Conservation (phyloP, 345 rosid genomes). For the Bruguiera sexangula region DNA sequence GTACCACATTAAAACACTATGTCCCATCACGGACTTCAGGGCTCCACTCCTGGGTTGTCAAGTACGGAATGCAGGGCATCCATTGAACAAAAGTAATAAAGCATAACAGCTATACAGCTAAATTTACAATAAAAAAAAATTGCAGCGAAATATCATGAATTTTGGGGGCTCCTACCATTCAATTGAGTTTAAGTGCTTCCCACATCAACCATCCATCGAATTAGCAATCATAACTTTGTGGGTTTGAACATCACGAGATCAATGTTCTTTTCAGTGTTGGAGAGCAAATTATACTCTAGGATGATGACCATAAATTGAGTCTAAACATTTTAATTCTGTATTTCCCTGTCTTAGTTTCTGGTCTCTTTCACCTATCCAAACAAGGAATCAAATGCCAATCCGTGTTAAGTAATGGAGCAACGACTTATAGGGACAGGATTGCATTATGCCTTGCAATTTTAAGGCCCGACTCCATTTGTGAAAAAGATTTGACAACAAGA, state of each 20-base stretch:
- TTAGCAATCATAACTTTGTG: conserved; percentile 5
- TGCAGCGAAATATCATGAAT: conserved; percentile 1
- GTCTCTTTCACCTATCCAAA: too few species aligned
- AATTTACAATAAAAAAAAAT: not conserved
- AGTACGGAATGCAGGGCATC: not conserved
- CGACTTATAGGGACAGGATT: not conserved
- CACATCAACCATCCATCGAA: conserved; percentile 9
- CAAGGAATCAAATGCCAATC: not conserved
- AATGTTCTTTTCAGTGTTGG: conserved; percentile 18
- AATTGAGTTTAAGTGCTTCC: not conserved
- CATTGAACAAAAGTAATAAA: not conserved
- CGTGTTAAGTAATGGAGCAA: not conserved
- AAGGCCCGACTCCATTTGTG: not conserved
- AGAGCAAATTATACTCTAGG: conserved; percentile 10
- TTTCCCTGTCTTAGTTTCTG: too few species aligned
- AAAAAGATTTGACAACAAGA: not conserved
- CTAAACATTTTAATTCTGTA: too few species aligned
- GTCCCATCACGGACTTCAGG: conserved; percentile 2
- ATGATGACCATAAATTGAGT: conserved; percentile 8
- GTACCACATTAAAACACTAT: not conserved
- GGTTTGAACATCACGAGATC: conserved; percentile 10
- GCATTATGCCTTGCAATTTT: not conserved
- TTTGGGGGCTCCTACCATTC: conserved; percentile 13
- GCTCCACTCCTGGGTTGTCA: conserved; percentile 3
- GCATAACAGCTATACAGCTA: not conserved